A percentile compares a stretch with the other conserved stretches of the same genome.
phyloP scores from a whole-genome alignment of 345 rosid genomes.

The Sapria himalayana region DNA sequence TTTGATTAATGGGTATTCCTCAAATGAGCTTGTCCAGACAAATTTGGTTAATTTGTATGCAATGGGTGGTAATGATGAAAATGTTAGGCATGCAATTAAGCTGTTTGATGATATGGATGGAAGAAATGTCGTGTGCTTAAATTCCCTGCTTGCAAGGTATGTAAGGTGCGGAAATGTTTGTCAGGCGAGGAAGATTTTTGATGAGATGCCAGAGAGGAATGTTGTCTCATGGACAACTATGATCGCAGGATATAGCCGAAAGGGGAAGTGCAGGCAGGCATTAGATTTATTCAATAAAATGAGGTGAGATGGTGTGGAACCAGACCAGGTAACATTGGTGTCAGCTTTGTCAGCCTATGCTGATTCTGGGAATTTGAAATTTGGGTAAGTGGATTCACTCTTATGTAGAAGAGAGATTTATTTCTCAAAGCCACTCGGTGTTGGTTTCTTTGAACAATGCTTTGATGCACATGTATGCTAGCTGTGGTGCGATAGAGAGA shows the following conservation, averaged over 20 bases:
- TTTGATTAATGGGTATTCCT: constrained; percentile 17
- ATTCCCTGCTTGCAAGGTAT: constrained; percentile 18
- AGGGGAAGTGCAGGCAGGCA: constrained; percentile 17
- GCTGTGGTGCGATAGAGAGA: constrained; percentile 22
- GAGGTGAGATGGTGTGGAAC: constrained; percentile 15
- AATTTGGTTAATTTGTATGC: constrained; percentile 29
- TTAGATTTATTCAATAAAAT: constrained; percentile 15
- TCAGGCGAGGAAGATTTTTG: constrained; percentile 12
- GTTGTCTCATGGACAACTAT: constrained; percentile 24
- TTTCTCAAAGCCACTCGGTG: constrained; percentile 4
- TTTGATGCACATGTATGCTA: constrained; percentile 28
- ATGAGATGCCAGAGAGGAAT: constrained; percentile 20
- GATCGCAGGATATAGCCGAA: constrained; percentile 17
- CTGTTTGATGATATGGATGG: constrained; percentile 24
- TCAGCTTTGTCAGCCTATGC: constrained; percentile 23
- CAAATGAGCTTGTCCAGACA: constrained; percentile 20
- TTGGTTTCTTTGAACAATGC: constrained; percentile 18
- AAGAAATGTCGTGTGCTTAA: constrained; percentile 19
- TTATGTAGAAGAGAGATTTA: constrained; percentile 7
- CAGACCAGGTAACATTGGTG: constrained; percentile 17
- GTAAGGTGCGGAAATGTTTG: constrained; percentile 14
- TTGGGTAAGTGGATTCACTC: constrained; percentile 25
- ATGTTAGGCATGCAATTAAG: constrained; percentile 10
- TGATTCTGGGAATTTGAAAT: constrained; percentile 17
- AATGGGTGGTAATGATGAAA: not conserved